phyloP scores from a whole-genome alignment of 257 asterid species.

The Craterostigma plantagineum region DNA sequence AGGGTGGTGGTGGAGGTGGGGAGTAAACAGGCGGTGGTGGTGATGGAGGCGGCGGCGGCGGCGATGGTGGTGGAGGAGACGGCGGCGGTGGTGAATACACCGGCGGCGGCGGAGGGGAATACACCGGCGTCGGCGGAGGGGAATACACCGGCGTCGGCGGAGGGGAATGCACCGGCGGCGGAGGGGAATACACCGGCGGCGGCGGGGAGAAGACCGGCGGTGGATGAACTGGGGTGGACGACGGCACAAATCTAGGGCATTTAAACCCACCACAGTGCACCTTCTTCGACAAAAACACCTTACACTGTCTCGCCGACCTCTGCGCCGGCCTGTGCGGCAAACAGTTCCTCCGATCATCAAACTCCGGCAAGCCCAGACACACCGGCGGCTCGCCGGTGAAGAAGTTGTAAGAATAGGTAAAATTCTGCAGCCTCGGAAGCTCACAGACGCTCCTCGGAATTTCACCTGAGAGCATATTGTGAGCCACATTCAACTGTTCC shows the following conservation, averaged over 20 bases:
- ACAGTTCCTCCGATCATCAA: constrained; percentile 48
- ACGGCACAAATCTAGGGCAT: constrained; percentile 49
- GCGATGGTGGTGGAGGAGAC: constrained; percentile 18
- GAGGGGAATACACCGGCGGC: neutral
- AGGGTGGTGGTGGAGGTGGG: constrained; percentile 11
- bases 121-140: constrained; percentile 14
- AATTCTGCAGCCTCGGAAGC: constrained; percentile 51
- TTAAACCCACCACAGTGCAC: constrained; percentile 56
- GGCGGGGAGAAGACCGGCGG: constrained; percentile 12
- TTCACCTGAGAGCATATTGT: constrained; percentile 35
- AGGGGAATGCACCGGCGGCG: constrained; percentile 12
- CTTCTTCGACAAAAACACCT: constrained; percentile 31
- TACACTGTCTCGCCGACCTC: constrained; percentile 38
- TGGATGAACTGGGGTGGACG: constrained; percentile 44
- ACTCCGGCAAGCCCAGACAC: constrained; percentile 49
- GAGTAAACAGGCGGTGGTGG: constrained; percentile 19
- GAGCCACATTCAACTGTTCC: constrained; percentile 73
- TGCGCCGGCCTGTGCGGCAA: constrained; percentile 51
- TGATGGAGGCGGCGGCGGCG: constrained; percentile 17
- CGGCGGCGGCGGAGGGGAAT: constrained; percentile 22
- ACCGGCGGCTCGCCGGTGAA: constrained; percentile 64
- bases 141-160: constrained; percentile 12
- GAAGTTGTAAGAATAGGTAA: constrained; percentile 48
- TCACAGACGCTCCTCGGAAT: constrained; percentile 52
- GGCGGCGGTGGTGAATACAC: constrained; percentile 14